Conservation (phyloP, 2,329 filamentous ascomycete genomes). For the Penicillium sclerotigenum region DNA sequence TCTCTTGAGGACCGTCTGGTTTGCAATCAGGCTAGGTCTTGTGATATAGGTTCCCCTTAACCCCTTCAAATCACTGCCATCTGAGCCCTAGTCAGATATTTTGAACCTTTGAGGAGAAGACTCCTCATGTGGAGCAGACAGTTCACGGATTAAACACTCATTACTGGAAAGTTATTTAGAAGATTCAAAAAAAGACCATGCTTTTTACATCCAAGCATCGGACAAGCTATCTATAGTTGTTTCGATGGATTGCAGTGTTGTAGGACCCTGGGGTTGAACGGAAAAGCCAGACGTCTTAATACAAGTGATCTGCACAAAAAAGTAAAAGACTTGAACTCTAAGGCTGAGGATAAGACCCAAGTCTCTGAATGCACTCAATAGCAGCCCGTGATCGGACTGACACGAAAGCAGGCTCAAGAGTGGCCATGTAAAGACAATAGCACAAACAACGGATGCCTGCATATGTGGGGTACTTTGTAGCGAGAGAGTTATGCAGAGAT, state of each 20-base stretch:
- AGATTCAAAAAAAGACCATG: too few species aligned
- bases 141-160: neutral
- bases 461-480: neutral
- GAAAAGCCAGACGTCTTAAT: neutral
- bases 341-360: neutral
- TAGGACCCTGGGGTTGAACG: too few species aligned
- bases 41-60: neutral
- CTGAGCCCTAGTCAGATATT: neutral
- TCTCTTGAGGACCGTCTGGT: too few species aligned
- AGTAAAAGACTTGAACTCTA: neutral
- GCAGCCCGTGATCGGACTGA: neutral
- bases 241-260: neutral
- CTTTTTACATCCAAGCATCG: neutral
- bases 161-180: too few species aligned
- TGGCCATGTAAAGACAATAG: neutral
- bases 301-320: neutral
- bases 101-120: too few species aligned
- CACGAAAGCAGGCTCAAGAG: neutral
- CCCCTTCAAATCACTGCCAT: neutral
- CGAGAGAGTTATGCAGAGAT: neutral
- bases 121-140: neutral
- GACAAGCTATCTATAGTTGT: neutral
- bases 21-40: neutral
- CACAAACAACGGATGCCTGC: neutral
- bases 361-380: neutral